Evolutionary conservation across 441 rosid genomes (phyloP).

Genomic region (Euphorbia schlechtendalii): DNA sequence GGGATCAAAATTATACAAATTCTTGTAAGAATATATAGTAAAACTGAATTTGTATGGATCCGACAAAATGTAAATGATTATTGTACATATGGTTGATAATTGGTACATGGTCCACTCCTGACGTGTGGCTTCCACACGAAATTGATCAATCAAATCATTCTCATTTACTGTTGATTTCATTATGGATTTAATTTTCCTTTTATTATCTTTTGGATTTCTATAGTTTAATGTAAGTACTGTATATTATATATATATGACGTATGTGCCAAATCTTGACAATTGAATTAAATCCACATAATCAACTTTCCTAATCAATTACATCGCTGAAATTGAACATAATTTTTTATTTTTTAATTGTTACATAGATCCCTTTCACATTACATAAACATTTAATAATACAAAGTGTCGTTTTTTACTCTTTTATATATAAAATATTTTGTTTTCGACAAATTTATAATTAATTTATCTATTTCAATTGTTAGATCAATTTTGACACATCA

Average conservation of each 20-base stretch:
- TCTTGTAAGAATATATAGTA: too few species aligned
- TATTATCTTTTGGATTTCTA: too few species aligned
- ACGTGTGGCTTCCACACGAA: constrained; percentile 7
- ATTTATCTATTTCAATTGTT: too few species aligned
- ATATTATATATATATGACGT: background rate
- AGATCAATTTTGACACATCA: too few species aligned
- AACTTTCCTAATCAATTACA: background rate
- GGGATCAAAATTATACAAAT: too few species aligned
- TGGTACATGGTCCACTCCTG: background rate
- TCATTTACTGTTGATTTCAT: background rate
- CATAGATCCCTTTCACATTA: constrained; percentile 8
- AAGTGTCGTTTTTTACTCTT: too few species aligned
- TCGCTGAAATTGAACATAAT: background rate
- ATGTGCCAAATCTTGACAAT: background rate
- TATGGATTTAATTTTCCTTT: too few species aligned
- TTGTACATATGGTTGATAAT: background rate
- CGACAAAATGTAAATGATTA: background rate
- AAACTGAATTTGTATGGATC: background rate
- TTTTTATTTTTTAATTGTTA: background rate
- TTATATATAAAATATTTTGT: too few species aligned
- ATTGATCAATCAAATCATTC: background rate
- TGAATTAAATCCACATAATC: background rate
- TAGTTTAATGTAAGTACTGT: too few species aligned
- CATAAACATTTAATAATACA: background rate
- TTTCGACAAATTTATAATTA: too few species aligned